Percentiles rank a stretch among this genome's conserved stretches.
Evolutionary conservation across 2,329 filamentous ascomycete species (phyloP).

Genomic region (Trichoderma gracile): DNA sequence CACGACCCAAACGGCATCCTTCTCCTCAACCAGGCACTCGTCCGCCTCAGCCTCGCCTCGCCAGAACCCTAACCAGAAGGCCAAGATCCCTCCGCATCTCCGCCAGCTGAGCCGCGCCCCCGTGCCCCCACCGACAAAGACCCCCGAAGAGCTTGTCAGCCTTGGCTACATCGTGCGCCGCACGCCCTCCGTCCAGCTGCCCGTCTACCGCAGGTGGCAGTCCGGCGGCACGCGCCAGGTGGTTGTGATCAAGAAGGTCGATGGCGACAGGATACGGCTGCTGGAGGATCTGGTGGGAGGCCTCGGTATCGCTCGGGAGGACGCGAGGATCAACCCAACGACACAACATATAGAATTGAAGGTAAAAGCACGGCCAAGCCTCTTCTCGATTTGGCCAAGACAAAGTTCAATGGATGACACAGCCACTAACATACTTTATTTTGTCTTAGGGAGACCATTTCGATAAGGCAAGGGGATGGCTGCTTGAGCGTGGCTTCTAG

Average conservation of each 20-base stretch:
- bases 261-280: conserved; percentile 68
- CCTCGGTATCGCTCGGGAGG: conserved; percentile 57
- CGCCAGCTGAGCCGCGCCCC: conserved; percentile 34
- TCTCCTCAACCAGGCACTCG: conserved; percentile 32
- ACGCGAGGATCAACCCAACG: conserved; percentile 57
- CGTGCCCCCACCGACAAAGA: conserved; percentile 37
- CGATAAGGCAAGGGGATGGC: conserved; percentile 37
- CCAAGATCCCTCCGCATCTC: conserved; percentile 33
- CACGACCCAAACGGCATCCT: conserved; percentile 26
- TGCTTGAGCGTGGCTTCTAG: conserved; percentile 42
- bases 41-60: conserved; percentile 19
- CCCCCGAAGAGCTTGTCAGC: conserved; percentile 35
- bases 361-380: conserved; percentile 47
- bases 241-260: conserved; percentile 76
- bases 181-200: conserved; percentile 68
- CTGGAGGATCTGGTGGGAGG: conserved; percentile 61
- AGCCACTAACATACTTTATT: neutral
- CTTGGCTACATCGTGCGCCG: conserved; percentile 69
- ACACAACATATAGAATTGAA: conserved; percentile 76
- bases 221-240: conserved; percentile 73
- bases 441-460: conserved; percentile 39
- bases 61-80: conserved; percentile 33
- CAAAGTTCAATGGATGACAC: neutral
- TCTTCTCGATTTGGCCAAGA: neutral
- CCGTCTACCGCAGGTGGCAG: conserved; percentile 74